A percentile compares a stretch with the other conserved stretches of the same genome.
Evolutionary conservation across 2,329 filamentous ascomycete genomes (phyloP).

Genomic region (Davidsoniella virescens): DNA sequence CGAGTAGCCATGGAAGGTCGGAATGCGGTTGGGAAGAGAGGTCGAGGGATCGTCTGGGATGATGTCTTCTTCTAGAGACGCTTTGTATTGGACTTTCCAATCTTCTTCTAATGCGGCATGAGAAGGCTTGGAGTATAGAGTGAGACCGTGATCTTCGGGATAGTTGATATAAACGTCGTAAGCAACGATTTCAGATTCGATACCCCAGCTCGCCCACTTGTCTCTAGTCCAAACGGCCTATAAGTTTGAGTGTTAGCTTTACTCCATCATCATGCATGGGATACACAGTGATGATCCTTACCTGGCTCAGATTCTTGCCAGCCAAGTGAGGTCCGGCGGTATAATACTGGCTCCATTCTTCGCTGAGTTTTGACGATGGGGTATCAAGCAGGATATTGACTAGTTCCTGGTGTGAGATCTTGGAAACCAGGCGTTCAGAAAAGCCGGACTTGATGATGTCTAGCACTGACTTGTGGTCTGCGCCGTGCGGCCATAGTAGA

Average conservation of each 20-base stretch:
- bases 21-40: conserved; percentile 53
- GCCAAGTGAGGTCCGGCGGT: conserved; percentile 60
- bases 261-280: background rate
- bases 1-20: conserved; percentile 90
- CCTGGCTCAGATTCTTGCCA: conserved; percentile 61
- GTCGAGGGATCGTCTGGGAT: conserved; percentile 71
- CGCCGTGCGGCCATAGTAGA: conserved; percentile 1
- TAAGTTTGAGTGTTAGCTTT: conserved; percentile 7
- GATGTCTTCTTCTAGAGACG: conserved; percentile 68
- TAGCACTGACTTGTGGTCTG: background rate
- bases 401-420: conserved; percentile 31
- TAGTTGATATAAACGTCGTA: conserved; percentile 72
- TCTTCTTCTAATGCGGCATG: conserved; percentile 19
- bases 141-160: conserved; percentile 53
- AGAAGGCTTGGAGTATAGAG: conserved; percentile 38
- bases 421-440: background rate
- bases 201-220: conserved; percentile 55
- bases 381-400: conserved; percentile 40
- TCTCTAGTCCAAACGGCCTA: conserved; percentile 59
- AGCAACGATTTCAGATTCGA: conserved; percentile 45
- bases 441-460: conserved; percentile 4
- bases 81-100: conserved; percentile 58
- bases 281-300: conserved; percentile 15
- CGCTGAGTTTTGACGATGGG: conserved; percentile 37
- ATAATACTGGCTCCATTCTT: conserved; percentile 66